Percentiles rank a stretch among this genome's conserved stretches.
Conservation (phyloP, 768 basidiomycete genomes). For the Podaxis sp. region DNA sequence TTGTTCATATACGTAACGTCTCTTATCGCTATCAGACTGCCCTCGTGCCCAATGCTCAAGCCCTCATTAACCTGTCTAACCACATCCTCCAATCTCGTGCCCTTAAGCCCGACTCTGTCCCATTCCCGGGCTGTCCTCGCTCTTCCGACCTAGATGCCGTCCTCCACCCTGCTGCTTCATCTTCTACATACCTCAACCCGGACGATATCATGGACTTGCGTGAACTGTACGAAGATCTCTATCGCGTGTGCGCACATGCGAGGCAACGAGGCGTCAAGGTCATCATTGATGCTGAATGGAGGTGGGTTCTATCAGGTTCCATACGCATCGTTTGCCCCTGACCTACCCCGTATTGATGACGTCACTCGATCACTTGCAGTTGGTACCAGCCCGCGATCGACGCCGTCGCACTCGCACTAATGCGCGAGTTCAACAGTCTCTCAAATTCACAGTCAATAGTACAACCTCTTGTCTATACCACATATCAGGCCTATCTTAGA, state of each 20-base stretch:
- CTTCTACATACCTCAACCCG: constrained; percentile 33
- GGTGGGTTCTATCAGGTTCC: constrained; percentile 29
- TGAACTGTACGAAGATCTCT: constrained; percentile 60
- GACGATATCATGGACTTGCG: constrained; percentile 61
- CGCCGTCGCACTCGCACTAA: constrained; percentile 70
- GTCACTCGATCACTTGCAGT: constrained; percentile 25
- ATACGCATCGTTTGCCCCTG: neutral
- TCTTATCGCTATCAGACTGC: constrained; percentile 48
- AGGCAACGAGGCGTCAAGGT: constrained; percentile 62
- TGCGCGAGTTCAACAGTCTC: constrained; percentile 72
- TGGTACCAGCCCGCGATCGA: constrained; percentile 86
- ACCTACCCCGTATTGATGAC: neutral
- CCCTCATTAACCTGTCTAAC: constrained; percentile 61
- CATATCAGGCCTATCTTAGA: constrained; percentile 86
- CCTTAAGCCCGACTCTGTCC: constrained; percentile 31
- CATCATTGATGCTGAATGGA: constrained; percentile 85
- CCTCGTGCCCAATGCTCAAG: constrained; percentile 58
- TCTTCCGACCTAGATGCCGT: constrained; percentile 57
- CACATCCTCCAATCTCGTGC: constrained; percentile 48
- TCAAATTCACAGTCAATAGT: constrained; percentile 13
- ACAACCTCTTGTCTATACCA: constrained; percentile 78
- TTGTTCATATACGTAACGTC: neutral
- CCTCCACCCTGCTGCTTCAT: constrained; percentile 28
- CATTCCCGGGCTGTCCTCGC: constrained; percentile 70
- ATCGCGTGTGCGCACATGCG: constrained; percentile 63